Conservation (phyloP, 345 rosid species). For the Toxicodendron radicans region DNA sequence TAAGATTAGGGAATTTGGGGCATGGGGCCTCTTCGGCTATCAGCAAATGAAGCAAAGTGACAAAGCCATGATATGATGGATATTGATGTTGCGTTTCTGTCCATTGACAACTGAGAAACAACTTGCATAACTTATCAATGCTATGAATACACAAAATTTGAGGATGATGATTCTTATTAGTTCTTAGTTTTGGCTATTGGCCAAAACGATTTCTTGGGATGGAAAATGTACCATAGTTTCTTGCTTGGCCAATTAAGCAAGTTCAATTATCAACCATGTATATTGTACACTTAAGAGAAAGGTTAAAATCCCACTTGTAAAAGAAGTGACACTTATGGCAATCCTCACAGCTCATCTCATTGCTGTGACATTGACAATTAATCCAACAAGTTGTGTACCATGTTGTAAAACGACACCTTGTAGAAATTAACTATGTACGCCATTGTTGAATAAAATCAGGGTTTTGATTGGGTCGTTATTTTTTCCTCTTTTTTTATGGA, state of each 20-base stretch:
- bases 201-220: not conserved
- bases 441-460: not conserved
- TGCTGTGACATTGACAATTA: conserved; percentile 13
- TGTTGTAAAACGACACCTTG: conserved; percentile 16
- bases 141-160: no score
- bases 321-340: conserved; percentile 14
- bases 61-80: not conserved
- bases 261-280: not conserved
- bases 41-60: not conserved
- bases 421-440: not conserved
- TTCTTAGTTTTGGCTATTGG: not conserved
- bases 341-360: not conserved
- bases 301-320: conserved; percentile 25
- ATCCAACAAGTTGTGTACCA: conserved; percentile 16
- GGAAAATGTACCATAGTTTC: not conserved
- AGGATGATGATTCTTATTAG: not conserved
- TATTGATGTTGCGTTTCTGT: no score
- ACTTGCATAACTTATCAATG: conserved; percentile 12
- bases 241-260: not conserved
- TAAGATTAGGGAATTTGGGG: not conserved
- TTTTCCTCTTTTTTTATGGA: not conserved
- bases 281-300: not conserved
- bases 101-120: not conserved
- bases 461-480: not conserved
- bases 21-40: not conserved